phyloP scores from a whole-genome alignment of 129 eudicot genomes.

The Pseudognaphalium luteoalbum region DNA sequence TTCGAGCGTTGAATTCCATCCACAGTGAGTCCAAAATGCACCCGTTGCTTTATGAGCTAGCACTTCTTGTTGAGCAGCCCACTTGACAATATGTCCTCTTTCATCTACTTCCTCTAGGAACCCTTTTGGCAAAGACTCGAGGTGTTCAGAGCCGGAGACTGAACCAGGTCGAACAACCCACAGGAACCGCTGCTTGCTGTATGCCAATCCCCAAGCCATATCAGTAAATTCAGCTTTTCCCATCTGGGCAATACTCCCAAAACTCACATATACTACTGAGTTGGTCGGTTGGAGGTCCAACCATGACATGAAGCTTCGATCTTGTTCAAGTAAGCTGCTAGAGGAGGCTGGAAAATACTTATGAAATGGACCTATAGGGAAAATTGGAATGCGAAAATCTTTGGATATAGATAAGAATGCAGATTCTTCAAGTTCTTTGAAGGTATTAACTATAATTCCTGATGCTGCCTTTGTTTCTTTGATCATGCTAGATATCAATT shows the following conservation, averaged over 20 bases:
- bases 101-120: conserved; percentile 34
- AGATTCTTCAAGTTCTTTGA: conserved; percentile 50
- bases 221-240: conserved; percentile 27
- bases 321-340: conserved; percentile 39
- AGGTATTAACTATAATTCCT: conserved; percentile 43
- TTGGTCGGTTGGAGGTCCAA: conserved; percentile 47
- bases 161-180: conserved; percentile 61
- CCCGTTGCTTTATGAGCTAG: conserved; percentile 50
- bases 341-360: conserved; percentile 41
- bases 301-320: conserved; percentile 43
- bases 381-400: conserved; percentile 32
- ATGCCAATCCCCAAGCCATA: conserved; percentile 53
- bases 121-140: conserved; percentile 38
- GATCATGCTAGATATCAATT: conserved; percentile 30
- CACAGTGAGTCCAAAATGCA: conserved; percentile 53
- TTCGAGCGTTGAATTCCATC: conserved; percentile 61
- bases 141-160: conserved; percentile 32
- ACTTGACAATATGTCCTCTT: conserved; percentile 45
- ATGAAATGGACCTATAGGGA: conserved; percentile 57
- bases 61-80: conserved; percentile 60
- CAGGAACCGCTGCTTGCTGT: conserved; percentile 46
- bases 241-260: conserved; percentile 46
- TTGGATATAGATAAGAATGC: conserved; percentile 25
- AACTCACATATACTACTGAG: conserved; percentile 56
- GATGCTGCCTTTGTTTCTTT: conserved; percentile 42